Base-by-base conservation (phyloP, 805 yeast genomes). In the Metschnikowia kunwiensis region DNA sequence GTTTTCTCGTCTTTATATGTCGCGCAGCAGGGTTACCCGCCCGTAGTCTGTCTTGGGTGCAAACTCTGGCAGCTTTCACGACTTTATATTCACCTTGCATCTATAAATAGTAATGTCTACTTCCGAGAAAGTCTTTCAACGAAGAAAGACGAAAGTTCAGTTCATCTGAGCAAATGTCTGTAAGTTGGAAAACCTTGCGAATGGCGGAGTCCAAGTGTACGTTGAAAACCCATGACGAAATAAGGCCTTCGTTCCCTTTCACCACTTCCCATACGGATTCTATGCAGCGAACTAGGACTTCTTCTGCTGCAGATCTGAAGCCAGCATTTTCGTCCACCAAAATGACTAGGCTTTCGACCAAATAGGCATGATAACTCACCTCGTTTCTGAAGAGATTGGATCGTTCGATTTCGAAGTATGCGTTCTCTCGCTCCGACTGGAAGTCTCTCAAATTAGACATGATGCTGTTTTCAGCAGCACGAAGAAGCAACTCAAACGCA, bases 1-100 rank as follows among this genome's bases (percentile, higher is more conserved):
- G 22, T 32, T 23, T 26, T 27, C 19, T 23, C 29, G 16, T 18
- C 21, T 10, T 42, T 45, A 32, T 45, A 45, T 45, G 40, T 21
- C 28, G 30, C 42, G 34, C 34, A 28, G 7, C 14, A 10, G 28
- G 33, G 47, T 47, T 45, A 45, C 51, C 51, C 50, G 51, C 40
- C 40, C 27, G 13, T n/a, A 14, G 13, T 24, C 9, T 13, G n/a
- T 8, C 11, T 24, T 25, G 40, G 40, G 35, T 36, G 40, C 40
- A 36, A 36, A 36, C 7, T 19, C 11, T 17, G 7, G 24, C 24
- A 10, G n/a, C 24, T 21, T 7, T 21, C 9, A 10, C 9, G 11
- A 21, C 24, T n/a, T n/a, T n/a, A n/a, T n/a, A n/a, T n/a, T n/a
- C 9, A 21, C 24, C 9, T 1, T 12, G 6, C 4, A 7, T 10